phyloP scores from a whole-genome alignment of 2,329 filamentous ascomycete genomes.

The Botrytis hyacinthi region DNA sequence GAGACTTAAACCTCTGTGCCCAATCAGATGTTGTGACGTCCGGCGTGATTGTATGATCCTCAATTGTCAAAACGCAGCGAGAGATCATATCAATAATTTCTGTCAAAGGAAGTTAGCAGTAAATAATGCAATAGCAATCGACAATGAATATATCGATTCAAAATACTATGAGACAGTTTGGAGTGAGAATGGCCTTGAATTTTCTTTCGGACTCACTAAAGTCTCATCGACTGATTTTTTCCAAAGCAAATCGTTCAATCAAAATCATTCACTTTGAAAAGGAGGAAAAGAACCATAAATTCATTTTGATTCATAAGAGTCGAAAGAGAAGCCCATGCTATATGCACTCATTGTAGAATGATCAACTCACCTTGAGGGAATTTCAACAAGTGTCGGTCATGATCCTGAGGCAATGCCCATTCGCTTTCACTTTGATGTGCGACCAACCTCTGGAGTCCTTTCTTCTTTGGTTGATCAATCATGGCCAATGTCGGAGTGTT shows the following conservation, averaged over 20 bases:
- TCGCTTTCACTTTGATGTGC: not conserved
- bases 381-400: not conserved
- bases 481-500: not conserved
- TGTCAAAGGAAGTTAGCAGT: not conserved
- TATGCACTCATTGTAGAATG: not conserved
- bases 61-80: not conserved
- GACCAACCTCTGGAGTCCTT: not conserved
- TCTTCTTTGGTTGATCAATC: slow-evolving; percentile 1
- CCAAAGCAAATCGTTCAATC: not conserved
- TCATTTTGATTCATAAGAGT: no score
- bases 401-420: not conserved
- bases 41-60: not conserved
- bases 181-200: not conserved
- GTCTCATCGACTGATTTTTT: not conserved
- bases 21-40: not conserved
- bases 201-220: not conserved
- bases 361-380: not conserved
- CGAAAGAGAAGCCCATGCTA: not conserved
- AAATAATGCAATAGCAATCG: no score
- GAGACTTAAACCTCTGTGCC: not conserved
- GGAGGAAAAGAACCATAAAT: not conserved
- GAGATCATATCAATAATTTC: not conserved
- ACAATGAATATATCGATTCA: no score
- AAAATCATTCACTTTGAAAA: not conserved
- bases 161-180: not conserved